These are phyloP conservation scores for Xerocomus potaroensis DNA, from an alignment of 768 basidiomycete species.

Conservation along the genomic window DNA sequence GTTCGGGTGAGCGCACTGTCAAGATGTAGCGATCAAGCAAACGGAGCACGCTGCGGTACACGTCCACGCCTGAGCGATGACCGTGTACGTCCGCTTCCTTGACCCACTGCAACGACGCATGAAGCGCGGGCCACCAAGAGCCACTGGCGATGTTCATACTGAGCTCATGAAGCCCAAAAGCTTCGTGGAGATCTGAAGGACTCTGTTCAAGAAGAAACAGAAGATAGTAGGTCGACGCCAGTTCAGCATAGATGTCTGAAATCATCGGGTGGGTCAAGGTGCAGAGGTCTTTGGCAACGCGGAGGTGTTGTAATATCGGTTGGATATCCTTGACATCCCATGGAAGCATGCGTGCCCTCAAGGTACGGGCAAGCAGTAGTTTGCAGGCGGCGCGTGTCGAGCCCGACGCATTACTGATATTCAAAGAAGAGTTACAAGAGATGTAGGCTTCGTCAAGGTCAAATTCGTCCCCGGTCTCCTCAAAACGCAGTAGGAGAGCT, in stretches of 20 bases:
- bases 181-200: conserved; percentile 19
- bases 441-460: conserved; percentile 26
- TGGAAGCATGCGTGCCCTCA: conserved; percentile 21
- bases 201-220: conserved; percentile 20
- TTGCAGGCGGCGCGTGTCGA: conserved; percentile 14
- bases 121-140: conserved; percentile 16
- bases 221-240: conserved; percentile 21
- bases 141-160: conserved; percentile 15
- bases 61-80: conserved; percentile 27
- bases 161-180: conserved; percentile 23
- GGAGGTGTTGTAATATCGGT: conserved; percentile 24
- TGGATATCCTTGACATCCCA: conserved; percentile 24
- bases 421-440: conserved; percentile 14
- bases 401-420: conserved; percentile 1
- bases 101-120: conserved; percentile 21
- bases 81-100: conserved; percentile 16
- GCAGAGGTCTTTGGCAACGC: conserved; percentile 21
- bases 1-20: conserved; percentile 12
- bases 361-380: conserved; percentile 19
- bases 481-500: conserved; percentile 23
- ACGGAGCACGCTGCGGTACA: conserved; percentile 26
- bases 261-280: conserved; percentile 17
- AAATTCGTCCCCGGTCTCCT: conserved; percentile 21
- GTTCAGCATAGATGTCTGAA: conserved; percentile 22
- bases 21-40: conserved; percentile 19